Evolutionary conservation across 2,329 filamentous ascomycete genomes (phyloP), one percentile per base, ranked within the genome.

Genomic region (Cladobotryum protrusum): DNA sequence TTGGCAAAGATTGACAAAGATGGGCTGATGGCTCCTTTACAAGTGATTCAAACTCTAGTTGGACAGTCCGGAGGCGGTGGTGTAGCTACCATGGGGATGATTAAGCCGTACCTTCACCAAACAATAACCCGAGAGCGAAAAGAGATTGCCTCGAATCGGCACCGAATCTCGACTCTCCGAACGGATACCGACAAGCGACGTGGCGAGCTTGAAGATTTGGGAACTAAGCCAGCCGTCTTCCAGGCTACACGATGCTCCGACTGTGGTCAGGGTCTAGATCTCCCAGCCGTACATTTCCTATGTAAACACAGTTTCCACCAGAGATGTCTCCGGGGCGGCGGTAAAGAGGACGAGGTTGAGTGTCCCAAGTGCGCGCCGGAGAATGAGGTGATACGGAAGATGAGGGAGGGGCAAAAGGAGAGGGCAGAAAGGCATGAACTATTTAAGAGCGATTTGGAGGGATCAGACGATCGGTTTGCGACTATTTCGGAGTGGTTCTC

Each of bases 241-340:
- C 89, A 95, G 65, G 85, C 90, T 0, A 91, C 90, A 33, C 81
- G 93, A 46, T 99, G 93, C 66, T 85, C 86, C 24, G 84, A 87
- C 46, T 99, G 93, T 65, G 83, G 82, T 14, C 79, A 83, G 35
- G 77, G 81, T 20, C 76, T 97, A 15, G 91, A 96, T 57, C 74
- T 97, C 12, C 93, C 93, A 0, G 88, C 85, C 0, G 91, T 99
- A 43, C 93, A 99, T 65, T 99, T 99, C 66, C 70, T 99, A 55
- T 99, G 93, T 73, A 96, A 95, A 67, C 93, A 99, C 67, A 91
- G 86, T 53, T 99, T 96, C 75, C 93, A 99, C 65, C 89, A 95
- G 70, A 79, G 88, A 42, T 99, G 92, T 67, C 72, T 99, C 63
- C 71, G 76, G 46, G 66, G 66, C 12, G 72, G 71, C 2, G 69